These are phyloP conservation scores for Epicoccum sorghinum DNA, from an alignment of 2,329 filamentous ascomycete species.

Conservation along the genomic window DNA sequence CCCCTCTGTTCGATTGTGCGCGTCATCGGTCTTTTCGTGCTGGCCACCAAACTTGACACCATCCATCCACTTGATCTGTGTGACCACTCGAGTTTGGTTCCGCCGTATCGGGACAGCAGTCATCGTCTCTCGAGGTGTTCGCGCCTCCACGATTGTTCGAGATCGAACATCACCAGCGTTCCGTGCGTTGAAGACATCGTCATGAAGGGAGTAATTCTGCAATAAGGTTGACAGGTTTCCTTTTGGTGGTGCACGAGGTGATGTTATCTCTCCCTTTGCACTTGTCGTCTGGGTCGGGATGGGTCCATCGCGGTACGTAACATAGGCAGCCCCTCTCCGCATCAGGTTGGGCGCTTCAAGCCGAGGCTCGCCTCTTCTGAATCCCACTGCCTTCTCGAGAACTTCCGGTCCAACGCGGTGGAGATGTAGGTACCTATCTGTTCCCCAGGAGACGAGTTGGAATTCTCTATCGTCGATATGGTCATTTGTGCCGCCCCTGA, in stretches of 20 bases:
- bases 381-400: slow-evolving; percentile 70
- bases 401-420: slow-evolving; percentile 72
- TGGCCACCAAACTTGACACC: slow-evolving; percentile 65
- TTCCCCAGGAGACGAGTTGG: slow-evolving; percentile 90
- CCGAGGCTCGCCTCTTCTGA: slow-evolving; percentile 70
- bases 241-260: slow-evolving; percentile 26
- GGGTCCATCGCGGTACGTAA: slow-evolving; percentile 73
- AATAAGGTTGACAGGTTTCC: slow-evolving; percentile 37
- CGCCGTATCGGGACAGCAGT: slow-evolving; percentile 58
- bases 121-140: slow-evolving; percentile 48
- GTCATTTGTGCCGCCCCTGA: slow-evolving; percentile 69
- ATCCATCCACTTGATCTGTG: slow-evolving; percentile 69
- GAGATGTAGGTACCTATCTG: slow-evolving; percentile 80
- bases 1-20: slow-evolving; percentile 22
- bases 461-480: slow-evolving; percentile 85
- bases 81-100: slow-evolving; percentile 57
- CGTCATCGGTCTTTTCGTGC: slow-evolving; percentile 32
- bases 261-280: slow-evolving; percentile 25
- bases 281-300: slow-evolving; percentile 24
- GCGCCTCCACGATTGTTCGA: slow-evolving; percentile 10
- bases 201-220: slow-evolving; percentile 28
- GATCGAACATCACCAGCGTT: slow-evolving; percentile 9
- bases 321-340: slow-evolving; percentile 82
- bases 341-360: slow-evolving; percentile 73
- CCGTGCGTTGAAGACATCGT: slow-evolving; percentile 18